Conservation (phyloP, 1,284 basidiomycete species). For the Pulveroboletus sp. region DNA sequence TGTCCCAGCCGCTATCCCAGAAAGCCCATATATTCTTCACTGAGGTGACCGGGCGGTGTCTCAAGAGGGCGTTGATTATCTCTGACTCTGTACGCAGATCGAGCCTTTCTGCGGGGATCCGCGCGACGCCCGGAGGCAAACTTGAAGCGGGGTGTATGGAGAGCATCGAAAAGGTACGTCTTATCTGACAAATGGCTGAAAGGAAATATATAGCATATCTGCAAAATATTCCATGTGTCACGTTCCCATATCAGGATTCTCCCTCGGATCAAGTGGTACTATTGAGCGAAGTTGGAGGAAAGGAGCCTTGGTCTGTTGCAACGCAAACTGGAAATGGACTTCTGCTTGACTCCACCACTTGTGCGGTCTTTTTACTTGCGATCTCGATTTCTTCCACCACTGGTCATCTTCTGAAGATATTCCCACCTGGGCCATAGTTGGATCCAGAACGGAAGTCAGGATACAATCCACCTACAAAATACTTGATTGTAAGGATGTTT, state of each 20-base stretch:
- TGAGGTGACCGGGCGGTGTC: constrained; percentile 3
- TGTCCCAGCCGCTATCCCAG: constrained; percentile 6
- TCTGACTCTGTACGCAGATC: constrained; percentile 2
- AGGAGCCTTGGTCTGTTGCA: not conserved
- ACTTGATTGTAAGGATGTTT: not conserved
- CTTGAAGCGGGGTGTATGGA: not conserved
- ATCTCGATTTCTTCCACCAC: too few species aligned
- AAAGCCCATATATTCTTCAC: constrained; percentile 13
- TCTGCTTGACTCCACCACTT: not conserved
- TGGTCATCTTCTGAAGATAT: not conserved
- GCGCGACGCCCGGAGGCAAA: not conserved
- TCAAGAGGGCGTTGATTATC: not conserved
- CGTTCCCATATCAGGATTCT: not conserved
- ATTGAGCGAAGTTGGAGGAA: too few species aligned
- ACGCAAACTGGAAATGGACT: not conserved
- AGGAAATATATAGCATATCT: not conserved
- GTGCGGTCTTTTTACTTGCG: too few species aligned
- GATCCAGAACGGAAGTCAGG: not conserved
- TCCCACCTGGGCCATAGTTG: not conserved
- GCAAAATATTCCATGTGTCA: not conserved
- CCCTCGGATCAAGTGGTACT: too few species aligned
- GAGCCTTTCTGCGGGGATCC: not conserved
- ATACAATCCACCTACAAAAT: constrained; percentile 5
- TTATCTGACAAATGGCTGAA: not conserved
- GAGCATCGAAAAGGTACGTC: not conserved